These are phyloP conservation scores for Aspergillus heteromorphus DNA, from an alignment of 495 filamentous ascomycete genomes.

Conservation along the genomic window DNA sequence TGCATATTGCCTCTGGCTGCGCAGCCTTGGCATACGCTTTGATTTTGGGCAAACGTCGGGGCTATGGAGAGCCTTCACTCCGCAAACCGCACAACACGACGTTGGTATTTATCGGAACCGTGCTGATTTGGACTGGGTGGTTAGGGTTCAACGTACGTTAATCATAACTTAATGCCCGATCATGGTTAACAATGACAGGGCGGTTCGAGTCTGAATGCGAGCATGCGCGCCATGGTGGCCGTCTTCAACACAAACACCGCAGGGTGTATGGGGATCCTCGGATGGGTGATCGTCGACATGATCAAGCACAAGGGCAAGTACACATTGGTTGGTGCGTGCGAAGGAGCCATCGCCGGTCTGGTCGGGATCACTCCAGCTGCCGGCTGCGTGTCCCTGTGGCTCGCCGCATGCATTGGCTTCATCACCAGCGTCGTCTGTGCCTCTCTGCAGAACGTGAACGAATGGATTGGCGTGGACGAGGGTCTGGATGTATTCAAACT, in stretches of 20 bases:
- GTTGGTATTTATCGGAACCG: slow-evolving; percentile 52
- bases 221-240: slow-evolving; percentile 51
- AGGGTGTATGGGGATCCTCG: slow-evolving; percentile 50
- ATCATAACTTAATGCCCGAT: not conserved
- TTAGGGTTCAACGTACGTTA: slow-evolving; percentile 51
- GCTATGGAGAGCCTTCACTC: slow-evolving; percentile 36
- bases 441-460: slow-evolving; percentile 46
- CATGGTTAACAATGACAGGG: slow-evolving; percentile 27
- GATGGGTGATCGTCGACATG: slow-evolving; percentile 57
- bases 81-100: slow-evolving; percentile 52
- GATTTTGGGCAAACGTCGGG: slow-evolving; percentile 49
- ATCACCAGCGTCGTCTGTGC: slow-evolving; percentile 50
- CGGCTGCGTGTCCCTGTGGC: slow-evolving; percentile 54
- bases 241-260: slow-evolving; percentile 60
- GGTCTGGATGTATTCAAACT: slow-evolving; percentile 61
- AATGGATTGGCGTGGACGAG: slow-evolving; percentile 56
- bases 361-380: slow-evolving; percentile 62
- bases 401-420: slow-evolving; percentile 54
- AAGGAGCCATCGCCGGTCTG: slow-evolving; percentile 59
- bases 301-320: slow-evolving; percentile 49
- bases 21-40: slow-evolving; percentile 51
- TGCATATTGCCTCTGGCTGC: slow-evolving; percentile 53
- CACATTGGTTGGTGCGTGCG: slow-evolving; percentile 55
- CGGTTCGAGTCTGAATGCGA: slow-evolving; percentile 52
- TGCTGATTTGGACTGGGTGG: slow-evolving; percentile 58